Percentiles rank a stretch among this genome's conserved stretches.
Conservation (phyloP, 2,329 filamentous ascomycete species). For the Hymenoscyphus infarciens region DNA sequence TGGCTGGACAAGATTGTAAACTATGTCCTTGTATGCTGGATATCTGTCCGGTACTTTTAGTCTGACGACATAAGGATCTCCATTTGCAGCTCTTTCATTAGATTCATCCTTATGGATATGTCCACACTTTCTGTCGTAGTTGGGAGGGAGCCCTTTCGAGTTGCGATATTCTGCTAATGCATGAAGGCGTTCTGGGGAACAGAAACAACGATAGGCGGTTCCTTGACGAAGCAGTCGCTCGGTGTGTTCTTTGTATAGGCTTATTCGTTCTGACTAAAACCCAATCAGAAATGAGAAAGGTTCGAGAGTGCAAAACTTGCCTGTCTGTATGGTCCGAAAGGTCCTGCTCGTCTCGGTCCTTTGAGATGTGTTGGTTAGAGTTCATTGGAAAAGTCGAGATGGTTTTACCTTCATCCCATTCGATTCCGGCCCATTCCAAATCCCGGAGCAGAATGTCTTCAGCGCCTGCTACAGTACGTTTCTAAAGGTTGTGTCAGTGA, state of each 20-base stretch:
- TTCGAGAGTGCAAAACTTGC: slow-evolving; percentile 41
- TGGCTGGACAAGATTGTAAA: slow-evolving; percentile 68
- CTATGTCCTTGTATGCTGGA: slow-evolving; percentile 68
- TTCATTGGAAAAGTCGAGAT: background rate
- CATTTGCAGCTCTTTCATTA: slow-evolving; percentile 61
- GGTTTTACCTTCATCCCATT: slow-evolving; percentile 81
- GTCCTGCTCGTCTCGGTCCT: slow-evolving; percentile 78
- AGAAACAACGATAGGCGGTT: slow-evolving; percentile 92
- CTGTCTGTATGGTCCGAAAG: slow-evolving; percentile 82
- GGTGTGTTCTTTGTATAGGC: slow-evolving; percentile 69
- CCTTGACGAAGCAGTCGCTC: slow-evolving; percentile 64
- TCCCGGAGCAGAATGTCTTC: slow-evolving; percentile 76
- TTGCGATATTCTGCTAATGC: slow-evolving; percentile 61
- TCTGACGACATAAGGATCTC: slow-evolving; percentile 73
- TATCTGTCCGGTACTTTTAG: slow-evolving; percentile 63
- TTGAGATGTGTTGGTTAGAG: slow-evolving; percentile 17
- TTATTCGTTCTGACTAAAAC: slow-evolving; percentile 71
- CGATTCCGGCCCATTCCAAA: slow-evolving; percentile 80
- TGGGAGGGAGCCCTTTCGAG: slow-evolving; percentile 52
- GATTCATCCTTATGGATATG: slow-evolving; percentile 65
- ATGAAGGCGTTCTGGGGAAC: slow-evolving; percentile 67
- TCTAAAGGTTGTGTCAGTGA: slow-evolving; percentile 47
- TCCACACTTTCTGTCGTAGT: slow-evolving; percentile 72
- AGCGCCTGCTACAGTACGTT: slow-evolving; percentile 75
- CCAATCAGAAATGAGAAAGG: slow-evolving; percentile 16